Base-by-base conservation (phyloP, 2,329 filamentous ascomycete genomes). In the Chrysoporthe deuterocubensis region DNA sequence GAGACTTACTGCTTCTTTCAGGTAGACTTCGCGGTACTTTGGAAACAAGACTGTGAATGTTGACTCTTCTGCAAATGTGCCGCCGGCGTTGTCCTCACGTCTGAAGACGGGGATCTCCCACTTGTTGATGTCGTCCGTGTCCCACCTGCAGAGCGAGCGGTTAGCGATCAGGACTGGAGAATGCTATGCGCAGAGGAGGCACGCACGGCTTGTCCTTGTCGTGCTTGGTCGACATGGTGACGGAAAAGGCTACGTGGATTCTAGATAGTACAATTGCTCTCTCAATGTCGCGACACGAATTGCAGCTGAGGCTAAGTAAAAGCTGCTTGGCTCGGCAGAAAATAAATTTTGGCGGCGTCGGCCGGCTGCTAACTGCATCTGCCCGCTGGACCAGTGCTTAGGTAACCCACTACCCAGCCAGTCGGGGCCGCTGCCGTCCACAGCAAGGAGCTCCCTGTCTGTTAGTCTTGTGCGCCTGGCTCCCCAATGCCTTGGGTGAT, bases 101-200 rank as follows among this genome's bases (percentile, higher is more conserved):
- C 89, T 95, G 81, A 98, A 98, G 40, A 89, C 81, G 50, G 97
- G 94, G 74, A 94, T 83, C 89, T 94, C 95, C 94, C 94, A 98
- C 79, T 97, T 97, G 82, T 98, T 95, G 72, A 98, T 93, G 76
- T 97, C 96, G 71, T 97, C 94, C 67, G 94, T 97, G 76, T 97
- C 94, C 94, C 94, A 96, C 66, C 68, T 68, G 46, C 18, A 60
- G 52, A 52, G 18, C 2, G 8, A 32, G 14, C 9, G 2, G 59
- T 68, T 42, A 70, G 66, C 48, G 43, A 58, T 11, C 26, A 42
- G 42, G 48, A 7, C 26, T 8, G n/a, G 8, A 44, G n/a, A 14
- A 11, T 32, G 54, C 14, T 40, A n/a, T 48, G 42, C 43, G 6
- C 43, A 61, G 40, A 16, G 14, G n/a, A 37, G 26, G 21, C 42